These are phyloP conservation scores for Fusarium sp. DNA, from an alignment of 2,329 filamentous ascomycete species.

Conservation along the genomic window DNA sequence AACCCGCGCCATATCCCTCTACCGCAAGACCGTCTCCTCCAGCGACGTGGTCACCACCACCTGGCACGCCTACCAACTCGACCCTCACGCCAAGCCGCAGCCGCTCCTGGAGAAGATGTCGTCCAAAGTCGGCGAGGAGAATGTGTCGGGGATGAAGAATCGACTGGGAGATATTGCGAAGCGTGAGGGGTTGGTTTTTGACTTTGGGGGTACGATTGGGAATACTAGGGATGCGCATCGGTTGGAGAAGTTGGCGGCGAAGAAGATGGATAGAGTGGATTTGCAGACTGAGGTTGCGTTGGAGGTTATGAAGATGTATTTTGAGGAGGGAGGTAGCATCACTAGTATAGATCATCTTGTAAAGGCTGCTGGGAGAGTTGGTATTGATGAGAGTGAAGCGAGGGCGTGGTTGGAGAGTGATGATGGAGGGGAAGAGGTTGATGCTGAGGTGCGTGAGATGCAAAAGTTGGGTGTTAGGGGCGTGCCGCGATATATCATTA, in stretches of 20 bases:
- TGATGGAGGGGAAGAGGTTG: slow-evolving; percentile 66
- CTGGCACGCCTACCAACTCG: slow-evolving; percentile 86
- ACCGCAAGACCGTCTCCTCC: slow-evolving; percentile 70
- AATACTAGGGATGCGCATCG: slow-evolving; percentile 60
- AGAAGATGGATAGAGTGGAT: slow-evolving; percentile 52
- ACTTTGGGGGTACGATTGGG: slow-evolving; percentile 62
- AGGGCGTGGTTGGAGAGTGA: slow-evolving; percentile 64
- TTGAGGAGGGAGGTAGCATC: slow-evolving; percentile 73
- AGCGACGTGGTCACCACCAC: slow-evolving; percentile 77
- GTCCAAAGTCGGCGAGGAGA: slow-evolving; percentile 73
- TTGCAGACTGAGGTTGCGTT: slow-evolving; percentile 70
- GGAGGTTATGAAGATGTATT: slow-evolving; percentile 73
- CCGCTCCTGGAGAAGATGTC: slow-evolving; percentile 64
- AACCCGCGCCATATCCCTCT: slow-evolving; percentile 74
- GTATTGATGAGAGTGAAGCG: slow-evolving; percentile 63
- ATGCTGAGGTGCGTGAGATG: slow-evolving; percentile 64
- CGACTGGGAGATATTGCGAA: slow-evolving; percentile 69
- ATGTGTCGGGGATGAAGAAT: slow-evolving; percentile 65
- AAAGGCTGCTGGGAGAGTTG: slow-evolving; percentile 63
- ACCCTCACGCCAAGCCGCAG: slow-evolving; percentile 68
- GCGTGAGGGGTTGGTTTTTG: slow-evolving; percentile 77
- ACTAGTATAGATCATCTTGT: slow-evolving; percentile 65
- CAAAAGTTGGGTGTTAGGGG: slow-evolving; percentile 66
- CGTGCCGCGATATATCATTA: slow-evolving; percentile 81
- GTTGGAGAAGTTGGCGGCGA: slow-evolving; percentile 75